phyloP scores from a whole-genome alignment of 2,329 filamentous ascomycete species.

The Microcyclosporella mali region DNA sequence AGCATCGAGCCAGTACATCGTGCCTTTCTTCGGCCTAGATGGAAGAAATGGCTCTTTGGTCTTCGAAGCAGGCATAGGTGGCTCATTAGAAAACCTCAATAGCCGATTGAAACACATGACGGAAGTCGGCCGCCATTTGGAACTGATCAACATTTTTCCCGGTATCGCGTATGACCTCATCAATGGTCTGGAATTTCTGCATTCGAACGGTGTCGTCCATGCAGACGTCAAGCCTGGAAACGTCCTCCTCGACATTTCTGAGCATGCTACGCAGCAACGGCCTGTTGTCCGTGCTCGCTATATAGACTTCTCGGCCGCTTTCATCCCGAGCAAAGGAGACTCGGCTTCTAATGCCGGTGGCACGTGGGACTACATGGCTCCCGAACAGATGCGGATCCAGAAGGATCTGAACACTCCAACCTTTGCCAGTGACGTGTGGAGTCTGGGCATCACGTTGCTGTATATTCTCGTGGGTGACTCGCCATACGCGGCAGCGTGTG shows the following conservation, averaged over 20 bases:
- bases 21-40: constrained; percentile 32
- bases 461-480: constrained; percentile 37
- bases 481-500: constrained; percentile 36
- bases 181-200: constrained; percentile 38
- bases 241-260: constrained; percentile 34
- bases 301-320: constrained; percentile 42
- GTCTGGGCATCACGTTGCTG: constrained; percentile 41
- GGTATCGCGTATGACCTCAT: constrained; percentile 36
- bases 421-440: constrained; percentile 38
- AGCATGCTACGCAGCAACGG: constrained; percentile 16
- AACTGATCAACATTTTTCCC: constrained; percentile 36
- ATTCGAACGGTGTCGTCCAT: constrained; percentile 35
- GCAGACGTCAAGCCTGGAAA: constrained; percentile 46
- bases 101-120: constrained; percentile 27
- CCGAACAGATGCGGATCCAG: constrained; percentile 28
- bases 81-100: constrained; percentile 27
- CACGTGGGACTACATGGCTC: constrained; percentile 44
- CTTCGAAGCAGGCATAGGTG: constrained; percentile 30
- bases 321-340: constrained; percentile 21
- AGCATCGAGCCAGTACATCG: constrained; percentile 22
- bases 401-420: constrained; percentile 28
- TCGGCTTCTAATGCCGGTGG: constrained; percentile 32
- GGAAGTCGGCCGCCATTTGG: constrained; percentile 30
- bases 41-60: constrained; percentile 25
- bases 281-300: constrained; percentile 28